phyloP scores from a whole-genome alignment of 306 rosid species.

The Luffa aegyptiaca region DNA sequence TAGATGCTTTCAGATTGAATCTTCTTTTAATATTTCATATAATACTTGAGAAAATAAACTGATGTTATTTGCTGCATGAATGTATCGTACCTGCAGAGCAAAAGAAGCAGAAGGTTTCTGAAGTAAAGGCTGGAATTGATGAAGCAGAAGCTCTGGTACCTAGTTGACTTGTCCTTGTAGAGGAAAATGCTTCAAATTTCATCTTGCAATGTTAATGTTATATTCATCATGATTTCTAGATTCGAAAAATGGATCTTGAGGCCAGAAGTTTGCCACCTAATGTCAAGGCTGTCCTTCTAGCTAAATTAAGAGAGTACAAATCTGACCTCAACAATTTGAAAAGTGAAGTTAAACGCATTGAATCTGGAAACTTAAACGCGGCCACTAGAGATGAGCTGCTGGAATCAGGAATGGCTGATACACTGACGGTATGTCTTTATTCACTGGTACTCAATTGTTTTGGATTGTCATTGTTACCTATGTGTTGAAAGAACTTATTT shows the following conservation, averaged over 20 bases:
- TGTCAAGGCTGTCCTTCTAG: constrained; percentile 72
- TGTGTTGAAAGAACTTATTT: not conserved
- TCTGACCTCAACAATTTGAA: constrained; percentile 88
- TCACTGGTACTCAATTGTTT: not conserved
- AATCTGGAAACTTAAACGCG: constrained; percentile 55
- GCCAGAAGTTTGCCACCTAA: constrained; percentile 93
- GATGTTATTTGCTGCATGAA: not conserved
- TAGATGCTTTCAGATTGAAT: not conserved
- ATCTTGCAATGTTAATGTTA: constrained; percentile 9
- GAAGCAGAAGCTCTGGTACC: constrained; percentile 89
- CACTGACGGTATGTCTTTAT: constrained; percentile 52
- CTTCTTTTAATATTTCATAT: not conserved
- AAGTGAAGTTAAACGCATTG: constrained; percentile 66
- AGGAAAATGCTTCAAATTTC: constrained; percentile 13
- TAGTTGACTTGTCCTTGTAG: constrained; percentile 9
- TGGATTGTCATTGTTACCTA: not conserved
- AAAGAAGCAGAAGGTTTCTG: constrained; percentile 82
- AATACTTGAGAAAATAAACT: not conserved
- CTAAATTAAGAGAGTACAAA: constrained; percentile 87
- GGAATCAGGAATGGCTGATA: constrained; percentile 95
- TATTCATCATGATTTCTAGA: constrained; percentile 30
- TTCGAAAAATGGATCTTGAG: constrained; percentile 91
- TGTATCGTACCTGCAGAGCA: constrained; percentile 51
- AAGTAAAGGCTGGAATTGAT: constrained; percentile 73
- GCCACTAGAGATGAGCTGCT: constrained; percentile 81